Percentiles rank a stretch among this genome's conserved stretches.
phyloP scores from a whole-genome alignment of 108 stramenopile genomes.

The Stephanodiscus minutulus region DNA sequence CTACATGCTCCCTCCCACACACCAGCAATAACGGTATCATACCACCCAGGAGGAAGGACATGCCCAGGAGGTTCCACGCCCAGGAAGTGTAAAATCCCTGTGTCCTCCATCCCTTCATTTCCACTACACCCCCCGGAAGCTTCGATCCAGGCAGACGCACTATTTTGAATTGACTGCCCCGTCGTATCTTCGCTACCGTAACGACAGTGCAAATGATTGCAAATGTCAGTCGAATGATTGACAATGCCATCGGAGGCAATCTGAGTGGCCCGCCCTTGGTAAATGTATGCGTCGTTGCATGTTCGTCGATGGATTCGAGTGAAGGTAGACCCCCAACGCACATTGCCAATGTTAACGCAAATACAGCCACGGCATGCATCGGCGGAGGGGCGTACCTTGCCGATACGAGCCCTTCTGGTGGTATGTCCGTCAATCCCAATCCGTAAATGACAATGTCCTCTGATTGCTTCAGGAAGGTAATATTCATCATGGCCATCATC shows the following conservation, averaged over 20 bases:
- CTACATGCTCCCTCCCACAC: conserved; percentile 25
- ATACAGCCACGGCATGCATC: conserved; percentile 53
- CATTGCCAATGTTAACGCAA: conserved; percentile 19
- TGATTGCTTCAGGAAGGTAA: conserved; percentile 35
- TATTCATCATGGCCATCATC: conserved; percentile 35
- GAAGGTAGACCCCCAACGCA: conserved; percentile 55
- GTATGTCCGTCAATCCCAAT: conserved; percentile 26
- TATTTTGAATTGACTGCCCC: conserved; percentile 23
- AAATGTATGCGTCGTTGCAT: conserved; percentile 61
- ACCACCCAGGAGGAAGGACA: conserved; percentile 58
- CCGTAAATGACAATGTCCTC: conserved; percentile 44
- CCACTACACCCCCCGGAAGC: conserved; percentile 21
- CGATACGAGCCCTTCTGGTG: conserved; percentile 5
- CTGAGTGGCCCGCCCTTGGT: conserved; percentile 52
- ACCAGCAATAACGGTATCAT: conserved; percentile 50
- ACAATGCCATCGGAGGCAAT: conserved; percentile 51
- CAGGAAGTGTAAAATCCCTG: conserved; percentile 73
- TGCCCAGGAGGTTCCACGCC: conserved; percentile 75
- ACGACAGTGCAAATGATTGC: conserved; percentile 45
- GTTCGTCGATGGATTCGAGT: conserved; percentile 54
- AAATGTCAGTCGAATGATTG: conserved; percentile 51
- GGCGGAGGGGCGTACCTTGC: conserved; percentile 56
- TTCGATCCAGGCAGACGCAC: conserved; percentile 34
- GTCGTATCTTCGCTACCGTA: conserved; percentile 31
- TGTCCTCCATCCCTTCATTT: conserved; percentile 40